phyloP scores from a whole-genome alignment of 345 rosid species.

The Mercurialis annua region DNA sequence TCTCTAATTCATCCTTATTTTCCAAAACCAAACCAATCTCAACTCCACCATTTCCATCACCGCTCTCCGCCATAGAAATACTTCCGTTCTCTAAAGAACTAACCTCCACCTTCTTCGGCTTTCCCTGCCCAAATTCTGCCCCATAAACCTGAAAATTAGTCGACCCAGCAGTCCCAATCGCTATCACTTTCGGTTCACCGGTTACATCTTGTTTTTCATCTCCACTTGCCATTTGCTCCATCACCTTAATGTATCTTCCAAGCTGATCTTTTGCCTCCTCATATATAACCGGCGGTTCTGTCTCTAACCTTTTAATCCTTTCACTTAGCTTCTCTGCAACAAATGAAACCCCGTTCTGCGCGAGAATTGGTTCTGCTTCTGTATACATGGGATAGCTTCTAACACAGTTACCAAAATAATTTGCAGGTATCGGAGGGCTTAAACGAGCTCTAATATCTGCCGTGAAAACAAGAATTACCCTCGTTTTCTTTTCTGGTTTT shows the following conservation, averaged over 20 bases:
- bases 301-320: not conserved
- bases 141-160: conserved; percentile 2
- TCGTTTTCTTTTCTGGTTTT: not conserved
- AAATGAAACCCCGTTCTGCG: not conserved
- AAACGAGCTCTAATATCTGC: not conserved
- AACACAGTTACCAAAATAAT: conserved; percentile 1
- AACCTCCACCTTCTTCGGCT: conserved; percentile 15
- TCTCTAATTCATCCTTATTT: conserved; percentile 17
- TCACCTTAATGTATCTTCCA: not conserved
- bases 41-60: conserved; percentile 12
- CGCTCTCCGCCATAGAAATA: conserved; percentile 3
- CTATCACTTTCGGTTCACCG: too few relatives aligned
- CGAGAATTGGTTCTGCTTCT: not conserved
- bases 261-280: not conserved
- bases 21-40: conserved; percentile 13
- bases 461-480: not conserved
- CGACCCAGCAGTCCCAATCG: conserved; percentile 17
- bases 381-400: not conserved
- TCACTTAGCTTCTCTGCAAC: conserved; percentile 1
- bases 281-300: too few relatives aligned
- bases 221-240: not conserved
- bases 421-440: not conserved
- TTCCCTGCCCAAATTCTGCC: conserved; percentile 26
- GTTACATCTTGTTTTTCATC: too few relatives aligned
- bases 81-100: not conserved